Evolutionary conservation across 345 rosid species (phyloP).

Genomic region (Aegle marmelos): DNA sequence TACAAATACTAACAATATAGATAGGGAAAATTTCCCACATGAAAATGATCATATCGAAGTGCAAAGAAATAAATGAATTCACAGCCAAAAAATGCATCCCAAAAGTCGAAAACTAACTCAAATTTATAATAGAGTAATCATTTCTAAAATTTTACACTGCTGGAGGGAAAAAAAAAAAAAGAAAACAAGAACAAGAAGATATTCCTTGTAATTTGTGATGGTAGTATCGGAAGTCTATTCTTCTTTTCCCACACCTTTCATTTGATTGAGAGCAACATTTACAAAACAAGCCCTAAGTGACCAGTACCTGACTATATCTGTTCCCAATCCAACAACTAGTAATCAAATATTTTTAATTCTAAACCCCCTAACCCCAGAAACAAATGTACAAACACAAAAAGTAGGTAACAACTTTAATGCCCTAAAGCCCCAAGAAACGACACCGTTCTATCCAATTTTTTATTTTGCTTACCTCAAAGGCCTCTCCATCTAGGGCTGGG

Average conservation of each 20-base stretch:
- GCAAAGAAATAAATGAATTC: not conserved
- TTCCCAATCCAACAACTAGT: slow-evolving; percentile 10
- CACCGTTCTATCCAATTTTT: not conserved
- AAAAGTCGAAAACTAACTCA: not conserved
- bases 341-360: slow-evolving; percentile 14
- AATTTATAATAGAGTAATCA: too few species aligned
- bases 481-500: slow-evolving; percentile 70
- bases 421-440: slow-evolving; percentile 7
- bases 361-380: slow-evolving; percentile 6
- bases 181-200: too few species aligned
- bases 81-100: not conserved
- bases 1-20: not conserved
- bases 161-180: too few species aligned
- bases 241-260: not conserved
- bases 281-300: slow-evolving; percentile 3
- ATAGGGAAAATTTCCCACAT: not conserved
- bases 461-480: slow-evolving; percentile 26
- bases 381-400: slow-evolving; percentile 15
- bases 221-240: not conserved
- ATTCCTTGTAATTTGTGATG: not conserved
- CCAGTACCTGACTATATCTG: not conserved
- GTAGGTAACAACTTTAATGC: not conserved
- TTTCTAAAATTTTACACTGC: too few species aligned
- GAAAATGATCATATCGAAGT: not conserved
- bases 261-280: not conserved